Conservation (phyloP, 371 early-diverging fungal species). For the Dichotomocladium elegans region DNA sequence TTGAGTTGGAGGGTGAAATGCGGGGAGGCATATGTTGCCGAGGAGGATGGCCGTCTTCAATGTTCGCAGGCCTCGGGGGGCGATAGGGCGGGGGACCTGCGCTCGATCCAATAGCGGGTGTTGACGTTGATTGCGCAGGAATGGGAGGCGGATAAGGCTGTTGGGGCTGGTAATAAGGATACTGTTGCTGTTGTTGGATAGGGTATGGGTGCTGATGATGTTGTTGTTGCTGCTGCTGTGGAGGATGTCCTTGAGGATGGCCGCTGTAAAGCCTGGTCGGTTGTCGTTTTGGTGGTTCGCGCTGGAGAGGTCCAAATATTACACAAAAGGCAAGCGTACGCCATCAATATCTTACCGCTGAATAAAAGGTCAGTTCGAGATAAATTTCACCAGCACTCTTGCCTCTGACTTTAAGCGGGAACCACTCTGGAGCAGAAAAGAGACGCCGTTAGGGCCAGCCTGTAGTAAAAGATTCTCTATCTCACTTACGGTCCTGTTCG, state of each 20-base stretch:
- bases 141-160: no score
- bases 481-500: slow-evolving; percentile 60
- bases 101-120: no score
- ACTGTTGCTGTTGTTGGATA: background rate
- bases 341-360: slow-evolving; percentile 30
- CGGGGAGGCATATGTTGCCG: no score
- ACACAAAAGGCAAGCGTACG: background rate
- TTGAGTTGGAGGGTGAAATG: no score
- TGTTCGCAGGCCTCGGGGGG: no score
- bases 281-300: slow-evolving; percentile 33
- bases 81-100: no score
- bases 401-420: slow-evolving; percentile 46
- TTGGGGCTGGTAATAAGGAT: no score
- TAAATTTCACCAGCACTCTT: slow-evolving; percentile 51
- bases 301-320: slow-evolving; percentile 8
- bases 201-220: background rate
- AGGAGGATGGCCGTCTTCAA: no score
- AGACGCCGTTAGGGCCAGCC: background rate
- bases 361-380: slow-evolving; percentile 56
- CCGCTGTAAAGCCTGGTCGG: slow-evolving; percentile 24
- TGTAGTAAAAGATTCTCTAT: background rate
- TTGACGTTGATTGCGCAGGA: no score
- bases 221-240: slow-evolving; percentile 9
- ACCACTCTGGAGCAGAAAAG: slow-evolving; percentile 52
- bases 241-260: slow-evolving; percentile 12